phyloP scores from a whole-genome alignment of 257 asterid species.

The Salvia rosmarinus region DNA sequence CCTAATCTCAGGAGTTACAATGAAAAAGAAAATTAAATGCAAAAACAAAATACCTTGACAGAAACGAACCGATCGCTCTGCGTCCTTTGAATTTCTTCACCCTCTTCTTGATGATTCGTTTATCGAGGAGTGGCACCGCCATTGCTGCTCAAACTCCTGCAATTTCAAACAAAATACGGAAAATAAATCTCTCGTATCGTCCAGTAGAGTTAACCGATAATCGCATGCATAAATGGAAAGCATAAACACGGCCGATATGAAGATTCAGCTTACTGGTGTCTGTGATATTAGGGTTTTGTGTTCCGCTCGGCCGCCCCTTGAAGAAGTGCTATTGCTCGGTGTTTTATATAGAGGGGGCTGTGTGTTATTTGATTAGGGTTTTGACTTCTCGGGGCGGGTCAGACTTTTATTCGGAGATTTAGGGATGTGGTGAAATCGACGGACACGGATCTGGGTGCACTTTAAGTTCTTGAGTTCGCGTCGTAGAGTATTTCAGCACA shows the following conservation, averaged over 20 bases:
- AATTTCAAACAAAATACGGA: neutral
- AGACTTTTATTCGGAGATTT: too few relatives aligned
- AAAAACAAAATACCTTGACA: constrained; percentile 44
- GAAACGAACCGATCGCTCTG: constrained; percentile 54
- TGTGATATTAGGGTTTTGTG: constrained; percentile 34
- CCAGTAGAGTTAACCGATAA: neutral
- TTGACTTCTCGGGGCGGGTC: too few relatives aligned
- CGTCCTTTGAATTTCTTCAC: constrained; percentile 56
- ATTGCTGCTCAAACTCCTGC: constrained; percentile 37
- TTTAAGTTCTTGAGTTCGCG: too few relatives aligned
- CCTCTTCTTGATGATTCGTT: constrained; percentile 48
- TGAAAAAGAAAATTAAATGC: neutral
- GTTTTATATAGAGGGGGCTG: constrained; percentile 36
- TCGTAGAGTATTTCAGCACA: too few relatives aligned
- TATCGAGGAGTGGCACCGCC: constrained; percentile 60
- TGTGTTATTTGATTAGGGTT: constrained; percentile 36
- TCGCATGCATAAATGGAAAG: neutral
- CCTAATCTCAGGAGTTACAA: neutral
- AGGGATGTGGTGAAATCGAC: too few relatives aligned
- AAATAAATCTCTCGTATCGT: neutral
- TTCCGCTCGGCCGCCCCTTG: constrained; percentile 38
- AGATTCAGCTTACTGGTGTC: constrained; percentile 28
- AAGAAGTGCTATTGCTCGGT: neutral
- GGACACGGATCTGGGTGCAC: too few relatives aligned
- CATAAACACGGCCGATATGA: neutral